These are phyloP conservation scores for Blastocystis sp. DNA, from an alignment of 352 stramenopile genomes.

Conservation along the genomic window DNA sequence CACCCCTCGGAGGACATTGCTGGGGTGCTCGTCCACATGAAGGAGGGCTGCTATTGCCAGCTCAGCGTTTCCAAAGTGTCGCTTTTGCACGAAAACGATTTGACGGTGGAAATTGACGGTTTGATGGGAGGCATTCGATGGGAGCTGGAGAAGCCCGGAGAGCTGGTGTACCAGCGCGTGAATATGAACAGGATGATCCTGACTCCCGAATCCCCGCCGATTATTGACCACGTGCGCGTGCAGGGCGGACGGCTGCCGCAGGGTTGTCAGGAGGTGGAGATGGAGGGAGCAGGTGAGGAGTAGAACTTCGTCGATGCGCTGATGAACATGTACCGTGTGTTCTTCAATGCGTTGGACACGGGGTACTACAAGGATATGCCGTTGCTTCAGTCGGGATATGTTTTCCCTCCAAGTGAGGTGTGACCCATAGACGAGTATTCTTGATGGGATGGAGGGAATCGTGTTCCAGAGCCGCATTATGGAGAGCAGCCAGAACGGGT, in stretches of 20 bases:
- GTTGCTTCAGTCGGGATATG: constrained; percentile 8
- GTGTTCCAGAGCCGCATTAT: constrained; percentile 36
- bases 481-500: constrained; percentile 43
- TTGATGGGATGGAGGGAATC: constrained; percentile 31
- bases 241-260: background rate
- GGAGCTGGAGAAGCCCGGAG: background rate
- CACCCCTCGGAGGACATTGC: constrained; percentile 24
- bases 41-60: constrained; percentile 41
- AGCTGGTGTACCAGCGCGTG: constrained; percentile 52
- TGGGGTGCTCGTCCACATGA: constrained; percentile 14
- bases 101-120: constrained; percentile 41
- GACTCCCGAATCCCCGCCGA: constrained; percentile 31
- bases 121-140: constrained; percentile 17
- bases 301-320: constrained; percentile 51
- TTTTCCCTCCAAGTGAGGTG: background rate
- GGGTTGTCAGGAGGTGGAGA: constrained; percentile 1
- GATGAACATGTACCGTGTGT: constrained; percentile 58
- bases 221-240: constrained; percentile 50
- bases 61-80: constrained; percentile 37
- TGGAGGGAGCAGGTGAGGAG: background rate
- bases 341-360: constrained; percentile 47
- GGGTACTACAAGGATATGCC: background rate
- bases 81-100: constrained; percentile 47
- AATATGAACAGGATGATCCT: constrained; percentile 54
- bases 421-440: constrained; percentile 5